Evolutionary conservation across 2,329 filamentous ascomycete genomes (phyloP), one percentile per base, ranked within the genome.

Genomic region (Exophiala sideris): DNA sequence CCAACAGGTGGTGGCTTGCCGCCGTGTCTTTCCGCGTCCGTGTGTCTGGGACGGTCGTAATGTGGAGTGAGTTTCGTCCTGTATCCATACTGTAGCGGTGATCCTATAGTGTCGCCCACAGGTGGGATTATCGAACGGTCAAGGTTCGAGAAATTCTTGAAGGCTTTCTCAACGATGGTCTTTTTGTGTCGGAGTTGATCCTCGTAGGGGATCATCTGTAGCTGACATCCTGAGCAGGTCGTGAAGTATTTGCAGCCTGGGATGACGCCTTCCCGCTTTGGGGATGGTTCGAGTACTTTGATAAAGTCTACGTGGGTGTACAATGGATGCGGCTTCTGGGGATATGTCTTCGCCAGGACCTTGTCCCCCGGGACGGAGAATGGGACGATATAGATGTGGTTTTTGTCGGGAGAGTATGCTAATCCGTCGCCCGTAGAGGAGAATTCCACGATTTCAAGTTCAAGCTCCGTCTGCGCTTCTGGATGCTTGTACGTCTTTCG

Each of bases 31-130:
- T 40, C 21, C 7, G 45, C 24, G 4, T 29, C 33, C 12, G 21
- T 29, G 11, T 16, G 45, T 10, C 33, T 14, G 1, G 91, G 89
- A 0, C 84, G 88, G 67, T 95, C 88, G 68, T 97, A 99, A 72
- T 99, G 94, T 24, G 94, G 94, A 14, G 94, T 99, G 62, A 99
- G 80, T 74, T 99, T 99, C 16, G 94, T 99, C 50, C 94, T 84
- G 76, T 99, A 99, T 52, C 87, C 88, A 71, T 95, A 97, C 72
- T 95, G 86, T 58, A 96, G 72, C 2, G 94, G 94, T 39, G 89
- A 95, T 45, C 88, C 88, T 65, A 96, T 91, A 7, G 94, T 99
- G 61, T 95, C 88, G 46, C 79, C 81, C 52, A 97, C 81, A 2
- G 80, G 67, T 1, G 94, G 94, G 1, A 97, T 78, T 16, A 88